These are phyloP conservation scores for Apiospora pterosperma DNA, from an alignment of 2,329 filamentous ascomycete genomes.

Conservation along the genomic window DNA sequence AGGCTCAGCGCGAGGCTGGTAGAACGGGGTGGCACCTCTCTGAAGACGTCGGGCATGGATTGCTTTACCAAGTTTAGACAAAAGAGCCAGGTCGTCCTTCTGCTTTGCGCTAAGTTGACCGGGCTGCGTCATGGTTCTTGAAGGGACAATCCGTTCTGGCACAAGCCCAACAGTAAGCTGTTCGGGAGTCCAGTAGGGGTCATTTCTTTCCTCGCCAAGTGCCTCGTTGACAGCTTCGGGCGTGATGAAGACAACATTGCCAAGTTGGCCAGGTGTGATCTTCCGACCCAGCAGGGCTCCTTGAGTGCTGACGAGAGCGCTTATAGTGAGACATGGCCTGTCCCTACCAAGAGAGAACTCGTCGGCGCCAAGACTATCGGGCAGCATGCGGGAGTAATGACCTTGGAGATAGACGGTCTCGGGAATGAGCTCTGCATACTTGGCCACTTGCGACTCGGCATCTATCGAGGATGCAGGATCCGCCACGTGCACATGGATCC, in stretches of 20 bases:
- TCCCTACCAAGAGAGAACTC: conserved; percentile 52
- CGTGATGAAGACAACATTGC: conserved; percentile 55
- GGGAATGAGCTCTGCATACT: conserved; percentile 58
- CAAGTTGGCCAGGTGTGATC: conserved; percentile 51
- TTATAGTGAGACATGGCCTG: conserved; percentile 58
- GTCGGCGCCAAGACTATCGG: conserved; percentile 42
- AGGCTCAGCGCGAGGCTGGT: conserved; percentile 39
- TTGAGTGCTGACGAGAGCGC: conserved; percentile 49
- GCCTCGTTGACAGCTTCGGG: conserved; percentile 45
- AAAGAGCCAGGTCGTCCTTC: conserved; percentile 41
- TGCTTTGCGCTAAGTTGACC: conserved; percentile 39
- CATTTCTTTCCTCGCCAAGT: conserved; percentile 31
- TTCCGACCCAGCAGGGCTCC: conserved; percentile 53
- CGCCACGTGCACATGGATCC: conserved; percentile 76
- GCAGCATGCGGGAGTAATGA: conserved; percentile 56
- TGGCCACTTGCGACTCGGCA: conserved; percentile 54
- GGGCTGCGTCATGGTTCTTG: conserved; percentile 41
- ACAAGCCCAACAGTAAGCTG: conserved; percentile 32
- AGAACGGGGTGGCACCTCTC: conserved; percentile 49
- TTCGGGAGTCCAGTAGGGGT: conserved; percentile 19
- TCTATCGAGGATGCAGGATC: conserved; percentile 71
- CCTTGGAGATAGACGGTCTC: conserved; percentile 60
- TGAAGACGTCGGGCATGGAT: conserved; percentile 39
- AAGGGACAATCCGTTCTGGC: conserved; percentile 19
- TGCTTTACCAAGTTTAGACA: conserved; percentile 46